Evolutionary conservation across 2,329 filamentous ascomycete genomes (phyloP).

Genomic region (Cercospora nicotianae): DNA sequence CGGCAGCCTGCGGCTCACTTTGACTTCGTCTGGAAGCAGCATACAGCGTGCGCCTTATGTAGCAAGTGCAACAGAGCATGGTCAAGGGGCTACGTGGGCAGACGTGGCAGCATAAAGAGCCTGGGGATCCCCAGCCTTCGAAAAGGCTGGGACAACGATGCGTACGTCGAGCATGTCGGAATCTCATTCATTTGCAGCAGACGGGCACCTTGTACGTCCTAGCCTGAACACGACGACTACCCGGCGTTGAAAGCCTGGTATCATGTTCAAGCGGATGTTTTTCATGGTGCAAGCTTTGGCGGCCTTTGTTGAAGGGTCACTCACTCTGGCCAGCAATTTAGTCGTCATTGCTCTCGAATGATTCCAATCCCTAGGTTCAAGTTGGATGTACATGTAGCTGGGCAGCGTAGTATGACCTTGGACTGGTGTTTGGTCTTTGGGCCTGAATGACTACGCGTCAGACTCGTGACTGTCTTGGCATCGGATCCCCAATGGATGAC

Average conservation of each 20-base stretch:
- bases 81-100: not conserved
- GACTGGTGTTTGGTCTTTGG: not conserved
- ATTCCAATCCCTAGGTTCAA: not conserved
- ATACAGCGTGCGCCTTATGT: not conserved
- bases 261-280: no score
- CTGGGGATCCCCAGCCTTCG: no score
- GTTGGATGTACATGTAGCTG: not conserved
- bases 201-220: no score
- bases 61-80: not conserved
- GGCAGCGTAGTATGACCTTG: not conserved
- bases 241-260: no score
- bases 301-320: no score
- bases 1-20: slow-evolving; percentile 11
- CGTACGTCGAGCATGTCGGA: no score
- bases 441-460: not conserved
- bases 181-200: no score
- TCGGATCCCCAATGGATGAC: slow-evolving; percentile 1
- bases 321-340: not conserved
- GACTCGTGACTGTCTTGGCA: slow-evolving; percentile 3
- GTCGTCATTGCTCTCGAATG: not conserved
- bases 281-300: not conserved
- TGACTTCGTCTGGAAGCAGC: slow-evolving; percentile 1
- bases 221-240: no score
- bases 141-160: no score
- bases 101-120: not conserved